Conservation (phyloP, 1,284 basidiomycete genomes). For the Veloboletus limbatus region DNA sequence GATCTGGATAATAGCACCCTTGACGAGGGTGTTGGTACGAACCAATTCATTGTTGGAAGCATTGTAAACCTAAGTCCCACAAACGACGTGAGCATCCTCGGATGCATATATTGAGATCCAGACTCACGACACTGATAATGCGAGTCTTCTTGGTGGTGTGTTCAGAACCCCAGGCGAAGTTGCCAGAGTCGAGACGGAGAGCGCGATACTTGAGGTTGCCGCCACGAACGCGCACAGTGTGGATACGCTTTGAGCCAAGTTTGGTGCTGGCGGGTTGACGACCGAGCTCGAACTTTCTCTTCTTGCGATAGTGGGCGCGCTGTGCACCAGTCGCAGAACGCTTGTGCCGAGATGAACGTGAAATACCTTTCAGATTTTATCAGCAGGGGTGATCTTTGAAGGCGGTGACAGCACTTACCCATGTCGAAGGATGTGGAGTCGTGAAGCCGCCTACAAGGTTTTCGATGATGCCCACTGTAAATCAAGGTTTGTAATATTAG, state of each 20-base stretch:
- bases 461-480: conserved; percentile 31
- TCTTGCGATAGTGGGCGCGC: conserved; percentile 95
- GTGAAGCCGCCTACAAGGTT: conserved; percentile 11
- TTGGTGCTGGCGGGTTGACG: conserved; percentile 95
- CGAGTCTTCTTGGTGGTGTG: conserved; percentile 90
- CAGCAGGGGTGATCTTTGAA: not conserved
- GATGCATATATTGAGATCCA: conserved; percentile 5
- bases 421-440: conserved; percentile 43
- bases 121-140: conserved; percentile 88
- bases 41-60: conserved; percentile 98
- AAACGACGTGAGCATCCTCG: conserved; percentile 5
- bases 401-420: conserved; percentile 46
- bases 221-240: conserved; percentile 90
- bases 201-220: conserved; percentile 93
- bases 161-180: conserved; percentile 97
- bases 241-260: conserved; percentile 90
- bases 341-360: conserved; percentile 93
- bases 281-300: conserved; percentile 98
- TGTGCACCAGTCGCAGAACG: conserved; percentile 91
- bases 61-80: conserved; percentile 80
- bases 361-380: conserved; percentile 67
- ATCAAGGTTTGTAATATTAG: conserved; percentile 33
- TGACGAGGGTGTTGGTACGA: conserved; percentile 96
- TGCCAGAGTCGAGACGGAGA: conserved; percentile 89
- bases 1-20: conserved; percentile 90